phyloP scores from a whole-genome alignment of 345 rosid genomes.

The Rhodamnia argentea region DNA sequence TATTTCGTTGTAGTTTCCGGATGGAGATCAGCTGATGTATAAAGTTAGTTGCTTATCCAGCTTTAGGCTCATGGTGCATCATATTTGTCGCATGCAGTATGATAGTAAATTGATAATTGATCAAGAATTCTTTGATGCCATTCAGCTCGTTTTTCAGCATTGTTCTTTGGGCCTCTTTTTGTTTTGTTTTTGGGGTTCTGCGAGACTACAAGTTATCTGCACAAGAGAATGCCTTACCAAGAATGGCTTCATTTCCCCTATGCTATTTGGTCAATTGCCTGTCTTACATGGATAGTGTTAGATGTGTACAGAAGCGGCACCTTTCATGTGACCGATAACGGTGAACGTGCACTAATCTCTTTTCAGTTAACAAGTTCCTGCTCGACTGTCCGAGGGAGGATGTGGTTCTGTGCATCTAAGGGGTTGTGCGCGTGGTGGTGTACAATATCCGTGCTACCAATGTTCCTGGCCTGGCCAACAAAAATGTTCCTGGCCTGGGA shows the following conservation, averaged over 20 bases:
- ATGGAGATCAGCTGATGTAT: slow-evolving; percentile 22
- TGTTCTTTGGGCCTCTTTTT: not conserved
- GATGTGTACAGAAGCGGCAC: not conserved
- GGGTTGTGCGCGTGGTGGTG: not conserved
- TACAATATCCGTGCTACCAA: not conserved
- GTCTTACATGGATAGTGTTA: not conserved
- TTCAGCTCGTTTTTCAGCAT: not conserved
- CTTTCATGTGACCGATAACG: not conserved
- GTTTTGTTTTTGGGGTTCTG: not conserved
- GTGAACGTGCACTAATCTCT: not conserved
- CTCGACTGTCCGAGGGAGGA: not conserved
- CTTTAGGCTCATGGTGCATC: slow-evolving; percentile 9
- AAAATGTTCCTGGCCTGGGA: not conserved
- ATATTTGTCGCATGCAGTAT: slow-evolving; percentile 1
- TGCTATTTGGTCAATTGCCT: not conserved
- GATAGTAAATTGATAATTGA: slow-evolving; percentile 4
- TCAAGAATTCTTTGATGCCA: not conserved
- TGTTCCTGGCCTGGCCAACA: not conserved
- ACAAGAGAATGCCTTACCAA: not conserved
- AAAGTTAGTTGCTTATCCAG: slow-evolving; percentile 25
- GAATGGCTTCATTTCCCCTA: not conserved
- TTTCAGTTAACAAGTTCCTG: not conserved
- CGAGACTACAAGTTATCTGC: not conserved
- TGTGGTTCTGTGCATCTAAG: not conserved
- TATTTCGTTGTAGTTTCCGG: slow-evolving; percentile 4